Base-by-base conservation (phyloP, 176 grass and related monocot species). In the Aegilops longissima region DNA sequence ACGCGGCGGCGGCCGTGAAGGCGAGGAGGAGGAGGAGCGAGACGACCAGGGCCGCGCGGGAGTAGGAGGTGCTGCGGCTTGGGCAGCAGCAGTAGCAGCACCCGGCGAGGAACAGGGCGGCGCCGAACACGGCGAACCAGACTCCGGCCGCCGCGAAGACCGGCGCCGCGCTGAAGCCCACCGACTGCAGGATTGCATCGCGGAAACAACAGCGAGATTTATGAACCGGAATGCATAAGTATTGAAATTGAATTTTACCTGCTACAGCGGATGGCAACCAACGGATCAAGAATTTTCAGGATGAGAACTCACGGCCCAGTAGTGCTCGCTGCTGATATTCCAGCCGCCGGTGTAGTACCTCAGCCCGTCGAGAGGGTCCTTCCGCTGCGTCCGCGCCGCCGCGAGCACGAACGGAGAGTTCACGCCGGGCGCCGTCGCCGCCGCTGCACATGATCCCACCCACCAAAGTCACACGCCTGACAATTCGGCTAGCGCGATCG, bases 271-370 rank as follows among this genome's bases (percentile, higher is more conserved):
- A 4, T 0, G 3, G 44, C 44, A 47, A 0, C 0, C 12, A 4
- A 49, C 33, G 71, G 49, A 84, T 82, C 61, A 14, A 39, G 23
- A 71, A 29, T 59, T 9, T 59, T 59, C 2, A 59, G 54, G 20
- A 20, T 1, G 10, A 45, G n/a, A 30, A 59, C 88, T 88, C 78
- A 98, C 96, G 24, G 93, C 88, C 88, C 88, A 96, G 78, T 96
- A 98, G 82, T 98, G 93, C 7, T 84, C 83, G 88, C 84, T 67
- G 82, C 93, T 98, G 77, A 98, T 94, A 87, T 98, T 98, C 96
- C 96, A 98, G 0, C 96, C 96, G 58, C 82, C 92, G 69, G 82
- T 80, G 84, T 98, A 98, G 75, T 84, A 42, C 67, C 71, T 80
- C 59, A 98, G 58, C 47, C 92, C 88, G 67, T 88, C 85, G 13